phyloP scores from a whole-genome alignment of 345 rosid species.

The Anastatica hierochuntica region DNA sequence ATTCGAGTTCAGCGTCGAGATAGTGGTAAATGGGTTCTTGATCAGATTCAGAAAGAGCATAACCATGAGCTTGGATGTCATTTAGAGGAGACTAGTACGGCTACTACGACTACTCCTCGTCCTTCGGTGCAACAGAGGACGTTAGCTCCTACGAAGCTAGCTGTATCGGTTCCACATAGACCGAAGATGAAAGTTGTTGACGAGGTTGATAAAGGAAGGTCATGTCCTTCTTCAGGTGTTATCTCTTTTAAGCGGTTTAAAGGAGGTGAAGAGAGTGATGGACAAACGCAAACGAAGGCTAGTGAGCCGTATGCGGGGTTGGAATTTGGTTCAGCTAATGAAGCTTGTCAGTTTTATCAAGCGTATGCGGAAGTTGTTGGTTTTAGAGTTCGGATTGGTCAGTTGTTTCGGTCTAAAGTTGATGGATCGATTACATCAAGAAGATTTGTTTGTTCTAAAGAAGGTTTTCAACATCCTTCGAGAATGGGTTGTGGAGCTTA shows the following conservation, averaged over 20 bases:
- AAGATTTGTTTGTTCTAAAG: constrained; percentile 88
- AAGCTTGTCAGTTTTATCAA: constrained; percentile 65
- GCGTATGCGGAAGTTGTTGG: constrained; percentile 58
- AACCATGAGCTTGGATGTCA: constrained; percentile 61
- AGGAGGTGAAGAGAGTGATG: constrained; percentile 35
- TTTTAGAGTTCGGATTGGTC: constrained; percentile 77
- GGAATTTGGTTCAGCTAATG: constrained; percentile 60
- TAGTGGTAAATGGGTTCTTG: constrained; percentile 83
- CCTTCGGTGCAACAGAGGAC: constrained; percentile 28
- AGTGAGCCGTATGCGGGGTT: constrained; percentile 56
- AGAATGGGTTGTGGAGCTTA: constrained; percentile 90
- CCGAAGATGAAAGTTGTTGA: constrained; percentile 43
- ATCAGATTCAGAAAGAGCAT: constrained; percentile 72
- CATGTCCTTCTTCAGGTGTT: constrained; percentile 42
- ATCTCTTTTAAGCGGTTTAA: constrained; percentile 50
- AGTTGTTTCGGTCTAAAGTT: constrained; percentile 74
- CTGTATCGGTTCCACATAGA: constrained; percentile 31
- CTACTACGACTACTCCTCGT: neutral
- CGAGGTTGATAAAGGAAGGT: constrained; percentile 30
- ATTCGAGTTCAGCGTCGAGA: constrained; percentile 62
- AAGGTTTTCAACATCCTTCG: constrained; percentile 91
- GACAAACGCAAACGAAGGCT: neutral
- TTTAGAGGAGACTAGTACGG: constrained; percentile 15
- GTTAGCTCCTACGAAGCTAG: constrained; percentile 31
- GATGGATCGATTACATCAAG: constrained; percentile 82